These are phyloP conservation scores for Ceratorhiza oryzae-sativae DNA, from an alignment of 1,284 basidiomycete genomes.

Conservation along the genomic window DNA sequence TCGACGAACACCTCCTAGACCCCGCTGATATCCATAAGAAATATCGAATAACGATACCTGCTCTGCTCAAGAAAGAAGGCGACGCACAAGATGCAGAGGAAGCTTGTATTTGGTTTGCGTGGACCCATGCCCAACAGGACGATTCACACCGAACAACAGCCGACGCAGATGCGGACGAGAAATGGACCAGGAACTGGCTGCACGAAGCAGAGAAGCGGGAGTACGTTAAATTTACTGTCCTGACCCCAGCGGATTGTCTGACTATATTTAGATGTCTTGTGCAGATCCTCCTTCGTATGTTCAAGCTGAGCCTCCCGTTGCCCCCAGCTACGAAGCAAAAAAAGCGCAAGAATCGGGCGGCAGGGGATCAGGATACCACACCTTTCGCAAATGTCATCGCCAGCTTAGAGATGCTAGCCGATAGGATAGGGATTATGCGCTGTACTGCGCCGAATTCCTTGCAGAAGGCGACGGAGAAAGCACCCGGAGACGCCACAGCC, in stretches of 20 bases:
- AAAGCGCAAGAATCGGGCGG: not conserved
- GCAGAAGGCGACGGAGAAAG: not conserved
- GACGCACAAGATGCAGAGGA: constrained; percentile 32
- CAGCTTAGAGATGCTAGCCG: constrained; percentile 14
- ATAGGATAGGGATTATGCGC: constrained; percentile 23
- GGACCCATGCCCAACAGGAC: constrained; percentile 21
- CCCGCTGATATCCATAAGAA: constrained; percentile 28
- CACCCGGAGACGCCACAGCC: not conserved
- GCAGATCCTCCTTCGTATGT: constrained; percentile 24
- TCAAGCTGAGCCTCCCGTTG: constrained; percentile 18
- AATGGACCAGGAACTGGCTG: constrained; percentile 19
- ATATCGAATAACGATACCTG: constrained; percentile 23
- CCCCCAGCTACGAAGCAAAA: constrained; percentile 17
- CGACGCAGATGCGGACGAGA: not conserved
- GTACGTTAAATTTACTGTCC: not conserved
- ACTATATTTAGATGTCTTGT: constrained; percentile 9
- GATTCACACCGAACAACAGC: not conserved
- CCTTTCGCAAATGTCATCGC: not conserved
- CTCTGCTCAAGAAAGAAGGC: constrained; percentile 7
- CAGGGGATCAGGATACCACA: not conserved
- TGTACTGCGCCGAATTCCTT: not conserved
- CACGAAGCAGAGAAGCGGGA: constrained; percentile 34
- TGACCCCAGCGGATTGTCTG: not conserved
- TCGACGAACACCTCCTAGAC: constrained; percentile 27
- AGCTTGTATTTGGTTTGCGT: constrained; percentile 31